Base-by-base conservation (phyloP, 306 rosid genomes). In the Rubus idaeus region DNA sequence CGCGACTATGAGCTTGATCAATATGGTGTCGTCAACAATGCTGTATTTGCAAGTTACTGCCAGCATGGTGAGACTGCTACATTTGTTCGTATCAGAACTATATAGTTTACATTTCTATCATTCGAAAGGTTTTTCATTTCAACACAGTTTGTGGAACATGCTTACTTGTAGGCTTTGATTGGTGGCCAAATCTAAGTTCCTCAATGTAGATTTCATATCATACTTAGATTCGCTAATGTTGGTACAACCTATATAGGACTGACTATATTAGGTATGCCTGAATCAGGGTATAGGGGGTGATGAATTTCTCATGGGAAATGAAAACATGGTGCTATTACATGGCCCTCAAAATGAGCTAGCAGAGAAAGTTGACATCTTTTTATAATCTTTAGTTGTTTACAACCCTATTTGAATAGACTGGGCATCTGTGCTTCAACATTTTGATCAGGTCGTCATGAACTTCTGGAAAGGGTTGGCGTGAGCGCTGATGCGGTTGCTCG, bases 1-100 rank as follows among this genome's bases (percentile, higher is more conserved):
- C 93, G 98, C 4, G 97, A 92, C 72, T 95, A 92, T 64, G 98
- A 95, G 68, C 86, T 95, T 80, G 97, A 95, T 86, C 99, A 95
- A 71, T 95, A 75, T 64, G 98, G 98, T 26, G 98, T 90, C 20
- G 96, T 95, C 70, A 95, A 95, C 87, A 90, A 92, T 92, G 88
- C 97, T 42, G 85, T 92, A 68, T 95, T 89, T 87, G 92, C 98
- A 73, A 89, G 96, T 83, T 95, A 92, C 82, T 95, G 98, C 66
- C 97, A 94, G 75, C 96, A 89, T 42, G 90, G 98, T 94, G 70
- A 87, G 91, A 50, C 70, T 62, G 62, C 79, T 21, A 69, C 74
- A 39, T 75, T 80, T 20, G 10, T 81, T 67, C 46, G 3, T 75
- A 4, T 52, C 35, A 8, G 40, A 70, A 49, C 8, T 49, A 46